Percentiles rank a stretch among this genome's conserved stretches.
Evolutionary conservation across 148 eudicot genomes (phyloP).

Genomic region (Silene conica): DNA sequence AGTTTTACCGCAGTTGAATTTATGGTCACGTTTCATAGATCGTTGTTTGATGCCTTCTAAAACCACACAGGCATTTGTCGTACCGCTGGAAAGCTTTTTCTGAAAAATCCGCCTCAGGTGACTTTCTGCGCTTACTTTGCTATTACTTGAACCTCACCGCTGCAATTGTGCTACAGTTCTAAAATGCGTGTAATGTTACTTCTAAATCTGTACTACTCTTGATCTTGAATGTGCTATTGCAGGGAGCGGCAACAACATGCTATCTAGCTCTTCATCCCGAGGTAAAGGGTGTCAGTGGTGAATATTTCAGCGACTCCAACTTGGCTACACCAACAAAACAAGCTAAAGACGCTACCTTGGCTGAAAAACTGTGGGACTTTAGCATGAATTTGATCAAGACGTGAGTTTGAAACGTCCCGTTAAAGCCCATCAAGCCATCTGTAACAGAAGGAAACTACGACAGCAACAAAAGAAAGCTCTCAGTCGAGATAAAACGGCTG

Average conservation of each 20-base stretch:
- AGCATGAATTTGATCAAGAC: slow-evolving; percentile 31
- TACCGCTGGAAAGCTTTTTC: slow-evolving; percentile 24
- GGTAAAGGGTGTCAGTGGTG: slow-evolving; percentile 33
- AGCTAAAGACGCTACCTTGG: slow-evolving; percentile 31
- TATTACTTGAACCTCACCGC: background rate
- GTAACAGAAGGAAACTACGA: slow-evolving; percentile 1
- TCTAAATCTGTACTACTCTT: background rate
- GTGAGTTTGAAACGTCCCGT: background rate
- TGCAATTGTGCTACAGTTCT: background rate
- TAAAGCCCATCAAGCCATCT: background rate
- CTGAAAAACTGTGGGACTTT: slow-evolving; percentile 40
- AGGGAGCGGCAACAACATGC: slow-evolving; percentile 46
- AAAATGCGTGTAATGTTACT: background rate
- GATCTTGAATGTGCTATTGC: slow-evolving; percentile 1
- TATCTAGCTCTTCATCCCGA: slow-evolving; percentile 40
- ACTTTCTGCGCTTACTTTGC: background rate
- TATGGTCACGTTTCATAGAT: background rate
- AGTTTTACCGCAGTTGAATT: background rate
- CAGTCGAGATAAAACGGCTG: background rate
- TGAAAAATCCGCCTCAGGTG: slow-evolving; percentile 37
- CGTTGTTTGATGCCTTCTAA: background rate
- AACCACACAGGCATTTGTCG: slow-evolving; percentile 19
- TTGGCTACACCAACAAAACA: slow-evolving; percentile 24
- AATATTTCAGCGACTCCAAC: slow-evolving; percentile 36
- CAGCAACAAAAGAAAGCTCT: background rate